Evolutionary conservation across 768 basidiomycete genomes (phyloP), one percentile per base, ranked within the genome.

Genomic region (Dendrothele bispora): DNA sequence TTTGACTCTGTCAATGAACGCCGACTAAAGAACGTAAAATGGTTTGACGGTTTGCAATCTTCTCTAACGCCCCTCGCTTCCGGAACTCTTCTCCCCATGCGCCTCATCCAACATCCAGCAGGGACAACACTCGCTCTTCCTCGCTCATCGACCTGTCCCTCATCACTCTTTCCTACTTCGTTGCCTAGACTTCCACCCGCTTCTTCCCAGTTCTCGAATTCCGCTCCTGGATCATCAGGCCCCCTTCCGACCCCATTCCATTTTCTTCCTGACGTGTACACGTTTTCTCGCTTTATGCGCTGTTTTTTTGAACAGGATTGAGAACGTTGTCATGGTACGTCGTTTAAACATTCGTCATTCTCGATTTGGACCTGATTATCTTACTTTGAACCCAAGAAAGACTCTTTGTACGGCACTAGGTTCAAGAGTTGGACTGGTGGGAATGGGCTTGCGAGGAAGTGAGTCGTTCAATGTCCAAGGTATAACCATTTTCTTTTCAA

Each of bases 51-150:
- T 18, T 71, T 21, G 55, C 58, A 43, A 49, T 53, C 6, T 65
- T 74, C 27, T 66, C 70, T 17, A 51, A 69, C 15, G 61, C 71
- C 22, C 82, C 79, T 52, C 69, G 63, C n/a, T 29, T 63, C 75
- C 26, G 87, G 85, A 21, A 78, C 84, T 18, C 72, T 66, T 8
- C 71, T 98, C 54, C 79, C 79, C 36, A 88, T 98, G 88, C 84
- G 93, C 17, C 79, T 99, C 11, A 83, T 99, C 57, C 89, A 92
- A 56, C 83, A 95, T 5, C 95, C 95, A 2, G 91, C 91, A 60
- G 93, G 95, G 57, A 94, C 94, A 3, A 98, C 95, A 0, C 78
- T 98, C 27, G 95, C 97, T 2, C 75, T 99, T 6, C 97, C 97
- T 30, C 85, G 92, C 20, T 95, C 95, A 2, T 59, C 72, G 14